Evolutionary conservation across 306 rosid genomes (phyloP).

Genomic region (Gleditsia sinensis): DNA sequence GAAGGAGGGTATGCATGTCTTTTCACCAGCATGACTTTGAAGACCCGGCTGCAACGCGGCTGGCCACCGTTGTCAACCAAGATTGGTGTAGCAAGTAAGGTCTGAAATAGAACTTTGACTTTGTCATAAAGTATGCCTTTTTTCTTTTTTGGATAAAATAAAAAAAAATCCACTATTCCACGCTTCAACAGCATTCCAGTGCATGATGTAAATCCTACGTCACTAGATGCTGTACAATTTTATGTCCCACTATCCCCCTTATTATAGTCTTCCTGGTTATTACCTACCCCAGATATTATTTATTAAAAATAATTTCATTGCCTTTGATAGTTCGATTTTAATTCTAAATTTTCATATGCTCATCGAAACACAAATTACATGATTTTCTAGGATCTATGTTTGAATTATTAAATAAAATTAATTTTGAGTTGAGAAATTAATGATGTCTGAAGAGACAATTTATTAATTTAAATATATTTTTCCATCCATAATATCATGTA

Average conservation of each 20-base stretch:
- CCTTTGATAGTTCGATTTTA: background rate
- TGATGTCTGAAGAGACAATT: too few relatives aligned
- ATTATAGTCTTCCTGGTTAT: background rate
- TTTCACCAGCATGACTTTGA: conserved; percentile 3
- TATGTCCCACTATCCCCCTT: too few relatives aligned
- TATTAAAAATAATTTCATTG: background rate
- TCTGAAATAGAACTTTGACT: conserved; percentile 38
- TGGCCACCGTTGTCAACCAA: background rate
- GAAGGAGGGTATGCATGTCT: background rate
- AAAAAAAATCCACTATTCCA: background rate
- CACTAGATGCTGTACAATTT: conserved; percentile 31
- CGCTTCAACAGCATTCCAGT: background rate
- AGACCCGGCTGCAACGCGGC: background rate
- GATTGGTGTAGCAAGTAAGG: background rate
- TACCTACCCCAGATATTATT: background rate
- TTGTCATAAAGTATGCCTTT: background rate
- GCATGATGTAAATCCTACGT: conserved; percentile 32
- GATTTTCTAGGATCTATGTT: too few relatives aligned
- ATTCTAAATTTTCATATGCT: too few relatives aligned
- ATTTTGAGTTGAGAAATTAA: background rate
- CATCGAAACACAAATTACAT: too few relatives aligned
- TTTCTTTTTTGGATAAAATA: background rate
- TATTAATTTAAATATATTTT: too few relatives aligned
- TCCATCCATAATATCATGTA: background rate
- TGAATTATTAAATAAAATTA: too few relatives aligned